These are phyloP conservation scores for Asclepias syriaca DNA, from an alignment of 257 asterid genomes.

Conservation along the genomic window DNA sequence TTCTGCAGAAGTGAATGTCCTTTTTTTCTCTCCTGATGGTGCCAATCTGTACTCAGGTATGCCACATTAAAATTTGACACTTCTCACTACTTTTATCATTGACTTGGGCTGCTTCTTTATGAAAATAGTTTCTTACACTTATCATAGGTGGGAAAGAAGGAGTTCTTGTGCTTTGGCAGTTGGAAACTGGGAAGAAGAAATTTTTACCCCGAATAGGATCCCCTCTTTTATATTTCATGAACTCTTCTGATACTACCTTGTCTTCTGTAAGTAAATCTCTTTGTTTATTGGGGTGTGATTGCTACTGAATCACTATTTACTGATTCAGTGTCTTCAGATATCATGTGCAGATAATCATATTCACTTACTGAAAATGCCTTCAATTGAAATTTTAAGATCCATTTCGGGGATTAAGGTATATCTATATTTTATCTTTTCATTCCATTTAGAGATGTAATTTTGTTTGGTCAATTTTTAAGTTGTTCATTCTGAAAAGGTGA, in stretches of 20 bases:
- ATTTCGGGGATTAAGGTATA: conserved; percentile 92
- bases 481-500: neutral
- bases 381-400: conserved; percentile 70
- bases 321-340: conserved; percentile 55
- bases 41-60: conserved; percentile 93
- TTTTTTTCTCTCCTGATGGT: conserved; percentile 92
- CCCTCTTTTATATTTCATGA: conserved; percentile 57
- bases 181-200: conserved; percentile 84
- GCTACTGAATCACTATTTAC: conserved; percentile 19
- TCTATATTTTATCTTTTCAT: neutral
- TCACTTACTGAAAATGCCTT: conserved; percentile 75
- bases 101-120: conserved; percentile 3
- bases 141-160: conserved; percentile 91
- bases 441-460: neutral
- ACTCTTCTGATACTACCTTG: conserved; percentile 79
- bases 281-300: conserved; percentile 11
- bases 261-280: conserved; percentile 54
- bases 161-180: conserved; percentile 94
- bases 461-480: neutral
- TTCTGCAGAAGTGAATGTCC: conserved; percentile 69
- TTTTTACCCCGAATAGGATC: conserved; percentile 89
- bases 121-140: conserved; percentile 9
- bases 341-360: conserved; percentile 89
- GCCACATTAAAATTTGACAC: neutral
- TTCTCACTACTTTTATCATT: neutral